phyloP scores from a whole-genome alignment of 306 rosid species.

The Lathyrus aphaca region DNA sequence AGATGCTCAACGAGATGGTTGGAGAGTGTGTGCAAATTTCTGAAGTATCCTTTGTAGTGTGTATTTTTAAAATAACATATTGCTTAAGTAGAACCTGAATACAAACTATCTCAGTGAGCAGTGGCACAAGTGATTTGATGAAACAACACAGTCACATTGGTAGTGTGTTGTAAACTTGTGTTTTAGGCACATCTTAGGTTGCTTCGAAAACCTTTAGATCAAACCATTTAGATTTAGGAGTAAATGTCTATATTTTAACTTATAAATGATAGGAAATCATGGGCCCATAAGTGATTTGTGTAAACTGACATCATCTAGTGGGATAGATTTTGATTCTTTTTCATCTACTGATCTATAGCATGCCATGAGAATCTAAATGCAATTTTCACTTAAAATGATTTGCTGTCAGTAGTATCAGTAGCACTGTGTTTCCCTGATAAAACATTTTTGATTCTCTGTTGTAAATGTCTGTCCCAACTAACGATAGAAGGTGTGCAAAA shows the following conservation, averaged over 20 bases:
- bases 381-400: background rate
- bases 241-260: background rate
- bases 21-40: constrained; percentile 6
- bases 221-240: background rate
- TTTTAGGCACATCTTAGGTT: background rate
- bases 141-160: background rate
- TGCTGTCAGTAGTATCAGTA: background rate
- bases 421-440: constrained; percentile 19
- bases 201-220: background rate
- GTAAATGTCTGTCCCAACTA: background rate
- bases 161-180: constrained; percentile 1
- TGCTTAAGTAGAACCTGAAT: constrained; percentile 31
- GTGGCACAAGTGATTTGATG: constrained; percentile 15
- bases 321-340: background rate
- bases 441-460: constrained; percentile 17
- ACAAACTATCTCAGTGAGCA: constrained; percentile 18
- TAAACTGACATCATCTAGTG: background rate
- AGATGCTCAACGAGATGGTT: constrained; percentile 24
- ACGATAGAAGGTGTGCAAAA: background rate
- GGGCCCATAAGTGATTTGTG: background rate
- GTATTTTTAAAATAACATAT: constrained; percentile 5
- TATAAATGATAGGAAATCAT: background rate
- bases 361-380: constrained; percentile 15
- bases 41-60: constrained; percentile 12
- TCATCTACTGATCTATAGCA: background rate